Evolutionary conservation across 495 filamentous ascomycete genomes (phyloP), one percentile per base, ranked within the genome.

Genomic region (Echria macrotheca): DNA sequence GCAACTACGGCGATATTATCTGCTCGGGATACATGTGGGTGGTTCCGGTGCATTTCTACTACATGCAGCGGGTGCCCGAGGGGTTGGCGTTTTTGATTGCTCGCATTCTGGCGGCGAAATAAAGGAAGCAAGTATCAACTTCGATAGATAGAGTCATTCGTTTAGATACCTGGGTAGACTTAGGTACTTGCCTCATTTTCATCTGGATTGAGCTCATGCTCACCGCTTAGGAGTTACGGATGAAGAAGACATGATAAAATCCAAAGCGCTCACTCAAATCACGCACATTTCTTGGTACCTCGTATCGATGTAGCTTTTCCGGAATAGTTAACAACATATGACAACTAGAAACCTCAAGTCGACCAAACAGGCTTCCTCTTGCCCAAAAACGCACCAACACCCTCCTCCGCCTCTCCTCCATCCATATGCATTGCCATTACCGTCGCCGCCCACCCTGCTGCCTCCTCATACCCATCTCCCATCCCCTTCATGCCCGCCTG

Each of bases 391-490:
- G 56, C 54, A 31, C 45, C 44, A 18, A 59, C 56, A 3, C 59
- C 61, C 32, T 62, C 56, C 53, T 42, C 47, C n/a, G 61, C 59
- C 36, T 60, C 59, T 19, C 50, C 53, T 5, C 43, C 51, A 9
- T 47, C 40, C 4, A 56, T 39, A 14, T 65, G 61, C 28, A 60
- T 5, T 1, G 53, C 50, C 60, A 63, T 63, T 2, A 52, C 54
- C n/a, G 45, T 35, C 4, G 44, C 49, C 1, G 60, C 50, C 55
- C 58, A 63, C 25, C 23, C 33, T 2, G 44, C 38, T 8, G 60
- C 57, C 18, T 53, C 54, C 19, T 50, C 39, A 40, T 46, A 56
- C 1, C 40, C 54, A 49, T 59, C 53, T n/a, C 15, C n/a, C 17
- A 38, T 52, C 0, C 52, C 52, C 10, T 42, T 51, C 24, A 60